phyloP scores from a whole-genome alignment of 352 stramenopile genomes.

The Pythium pyrilobum region DNA sequence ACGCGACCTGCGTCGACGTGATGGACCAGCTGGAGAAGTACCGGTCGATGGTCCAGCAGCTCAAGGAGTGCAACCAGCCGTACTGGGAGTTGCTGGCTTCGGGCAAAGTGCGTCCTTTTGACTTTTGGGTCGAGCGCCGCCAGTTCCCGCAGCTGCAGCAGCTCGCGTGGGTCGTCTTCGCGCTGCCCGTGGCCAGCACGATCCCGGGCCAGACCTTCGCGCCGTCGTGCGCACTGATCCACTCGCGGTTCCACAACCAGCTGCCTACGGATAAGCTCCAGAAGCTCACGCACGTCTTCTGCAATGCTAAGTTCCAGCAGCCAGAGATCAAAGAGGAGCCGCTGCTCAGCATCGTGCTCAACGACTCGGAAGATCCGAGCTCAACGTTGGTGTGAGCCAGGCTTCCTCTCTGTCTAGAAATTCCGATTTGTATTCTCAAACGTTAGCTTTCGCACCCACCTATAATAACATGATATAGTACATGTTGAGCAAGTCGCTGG shows the following conservation, averaged over 20 bases:
- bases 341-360: constrained; percentile 16
- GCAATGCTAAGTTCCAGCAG: constrained; percentile 37
- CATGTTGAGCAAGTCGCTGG: no score
- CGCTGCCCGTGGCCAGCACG: constrained; percentile 41
- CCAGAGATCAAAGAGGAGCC: constrained; percentile 19
- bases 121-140: constrained; percentile 56
- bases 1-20: constrained; percentile 32
- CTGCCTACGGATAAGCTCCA: constrained; percentile 38
- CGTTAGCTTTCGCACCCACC: no score
- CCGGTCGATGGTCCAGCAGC: constrained; percentile 36
- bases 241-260: constrained; percentile 37
- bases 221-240: constrained; percentile 22
- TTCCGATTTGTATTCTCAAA: not conserved
- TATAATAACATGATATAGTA: no score
- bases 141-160: constrained; percentile 60
- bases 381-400: constrained; percentile 12
- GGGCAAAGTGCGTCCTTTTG: constrained; percentile 35
- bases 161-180: constrained; percentile 49
- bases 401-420: not conserved
- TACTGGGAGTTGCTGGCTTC: constrained; percentile 53
- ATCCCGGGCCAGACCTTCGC: constrained; percentile 31
- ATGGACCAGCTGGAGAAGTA: constrained; percentile 46
- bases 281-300: constrained; percentile 59
- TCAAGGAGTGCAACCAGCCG: constrained; percentile 45
- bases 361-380: constrained; percentile 15